Base-by-base conservation (phyloP, 129 eudicot genomes). In the Flaveria bidentis region DNA sequence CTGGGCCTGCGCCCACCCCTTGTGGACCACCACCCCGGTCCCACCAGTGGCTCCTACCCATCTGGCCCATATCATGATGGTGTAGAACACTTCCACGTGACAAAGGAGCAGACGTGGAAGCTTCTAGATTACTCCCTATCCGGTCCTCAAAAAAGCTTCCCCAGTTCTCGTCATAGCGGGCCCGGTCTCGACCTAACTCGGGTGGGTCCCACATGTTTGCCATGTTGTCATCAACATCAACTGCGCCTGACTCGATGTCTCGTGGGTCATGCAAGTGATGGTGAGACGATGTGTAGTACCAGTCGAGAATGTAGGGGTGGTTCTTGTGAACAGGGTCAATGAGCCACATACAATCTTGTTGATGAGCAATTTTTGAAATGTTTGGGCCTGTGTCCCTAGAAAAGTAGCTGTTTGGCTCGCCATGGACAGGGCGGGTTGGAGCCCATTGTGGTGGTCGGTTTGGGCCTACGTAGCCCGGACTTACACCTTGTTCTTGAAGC, bases 31-130 rank as follows among this genome's bases (percentile, higher is more conserved):
- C 68, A 45, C 63, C 79, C 53, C 96, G 70, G 36, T 88, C 97
- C 98, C 98, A 94, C 98, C 98, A 94, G 22, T 86, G 92, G 85
- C 93, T 89, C 72, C 81, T 77, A 0, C 84, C 82, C 36, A 86
- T 72, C 23, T 77, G 83, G 11, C 66, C 88, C 0, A 80, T 76
- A 30, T 87, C 88, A 18, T 84, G 84, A 50, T 90, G 95, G 12
- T 78, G 89, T 49, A 93, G 65, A 1, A 93, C 82, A n/a, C 96
- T 93, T 80, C 84, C 82, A 7, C 28, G 80, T 78, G 87, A 78
- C 50, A 90, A 49, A 15, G 96, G 89, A 71, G 84, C 91, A 1
- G 98, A 88, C 0, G 96, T 93, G 3, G 98, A 90, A 77, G 95
- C 90, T 80, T 85, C 92, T 1, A 84, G 75, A 62, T 82, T 85